Base-by-base conservation (phyloP, 1,284 basidiomycete species). In the Gastroboletus turbinatus region DNA sequence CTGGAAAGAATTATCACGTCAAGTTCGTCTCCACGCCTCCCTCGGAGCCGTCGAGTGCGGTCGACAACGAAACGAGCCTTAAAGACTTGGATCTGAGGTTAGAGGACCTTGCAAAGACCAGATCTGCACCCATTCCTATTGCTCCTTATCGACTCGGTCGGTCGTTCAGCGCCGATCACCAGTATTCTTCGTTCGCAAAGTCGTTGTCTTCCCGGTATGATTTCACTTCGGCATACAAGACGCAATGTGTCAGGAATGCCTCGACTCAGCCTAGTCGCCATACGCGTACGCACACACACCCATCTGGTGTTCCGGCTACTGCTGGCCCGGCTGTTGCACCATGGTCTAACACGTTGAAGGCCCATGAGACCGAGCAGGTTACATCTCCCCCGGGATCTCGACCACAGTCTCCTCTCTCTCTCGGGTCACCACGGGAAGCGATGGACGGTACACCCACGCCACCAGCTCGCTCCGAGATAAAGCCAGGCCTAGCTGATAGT, bases 1-100 rank as follows among this genome's bases (percentile, higher is more conserved):
- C 69, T 38, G 89, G 87, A 7, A 69, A 79, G 60, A 94, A 98
- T 71, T 98, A 96, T 71, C 78, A 86, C 59, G 83, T 92, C 47
- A 78, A 74, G 52, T 89, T 92, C 63, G 72, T 67, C 47, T 68
- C 69, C 54, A 65, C 60, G 13, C 42, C 49, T 11, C 11, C 63
- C 4, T 60, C 67, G 25, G 58, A 60, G 19, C 46, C 59, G 9
- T 53, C 52, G 23, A 61, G 59, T 27, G 62, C 64, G 21, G 59
- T 67, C 32, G 56, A 60, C 57, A 58, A 49, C 61, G 66, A 46
- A 49, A 53, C 47, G 35, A 54, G 59, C 46, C 71, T 86, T 50
- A 76, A 71, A 35, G 78, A 82, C 56, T 71, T 89, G 61, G 72
- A 78, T 61, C 78, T 64, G 61, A 81, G 77, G 65, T 72, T 89